Conservation (phyloP, 2,329 filamentous ascomycete genomes). For the Kalmusia sp. region DNA sequence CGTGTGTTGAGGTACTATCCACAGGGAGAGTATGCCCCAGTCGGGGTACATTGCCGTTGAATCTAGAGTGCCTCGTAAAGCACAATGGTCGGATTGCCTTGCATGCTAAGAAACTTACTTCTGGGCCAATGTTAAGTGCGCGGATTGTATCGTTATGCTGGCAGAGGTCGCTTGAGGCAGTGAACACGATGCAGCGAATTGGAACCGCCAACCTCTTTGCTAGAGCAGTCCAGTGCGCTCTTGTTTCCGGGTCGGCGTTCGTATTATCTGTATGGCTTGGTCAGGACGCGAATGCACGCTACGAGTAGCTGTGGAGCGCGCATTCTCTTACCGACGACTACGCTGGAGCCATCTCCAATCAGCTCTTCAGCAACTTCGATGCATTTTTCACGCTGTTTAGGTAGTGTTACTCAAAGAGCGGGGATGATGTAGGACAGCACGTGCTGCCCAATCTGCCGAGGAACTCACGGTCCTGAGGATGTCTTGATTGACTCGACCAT, state of each 20-base stretch:
- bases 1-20: background rate
- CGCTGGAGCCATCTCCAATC: slow-evolving; percentile 69
- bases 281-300: slow-evolving; percentile 16
- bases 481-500: slow-evolving; percentile 90
- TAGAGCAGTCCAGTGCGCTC: slow-evolving; percentile 79
- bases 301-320: slow-evolving; percentile 21
- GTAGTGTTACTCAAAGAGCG: slow-evolving; percentile 38
- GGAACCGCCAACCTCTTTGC: slow-evolving; percentile 74
- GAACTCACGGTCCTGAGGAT: slow-evolving; percentile 72
- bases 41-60: background rate
- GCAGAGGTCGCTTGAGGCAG: slow-evolving; percentile 70
- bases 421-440: slow-evolving; percentile 27
- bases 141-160: slow-evolving; percentile 90
- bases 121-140: slow-evolving; percentile 60
- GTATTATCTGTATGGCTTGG: slow-evolving; percentile 76
- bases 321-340: slow-evolving; percentile 74
- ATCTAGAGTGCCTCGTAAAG: background rate
- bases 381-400: slow-evolving; percentile 64
- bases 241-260: slow-evolving; percentile 81
- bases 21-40: background rate
- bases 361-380: slow-evolving; percentile 74
- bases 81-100: background rate
- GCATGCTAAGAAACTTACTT: slow-evolving; percentile 40
- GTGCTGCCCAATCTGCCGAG: slow-evolving; percentile 17
- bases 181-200: slow-evolving; percentile 87